Base-by-base conservation (phyloP, 768 basidiomycete species). In the Polyporus arcularius region DNA sequence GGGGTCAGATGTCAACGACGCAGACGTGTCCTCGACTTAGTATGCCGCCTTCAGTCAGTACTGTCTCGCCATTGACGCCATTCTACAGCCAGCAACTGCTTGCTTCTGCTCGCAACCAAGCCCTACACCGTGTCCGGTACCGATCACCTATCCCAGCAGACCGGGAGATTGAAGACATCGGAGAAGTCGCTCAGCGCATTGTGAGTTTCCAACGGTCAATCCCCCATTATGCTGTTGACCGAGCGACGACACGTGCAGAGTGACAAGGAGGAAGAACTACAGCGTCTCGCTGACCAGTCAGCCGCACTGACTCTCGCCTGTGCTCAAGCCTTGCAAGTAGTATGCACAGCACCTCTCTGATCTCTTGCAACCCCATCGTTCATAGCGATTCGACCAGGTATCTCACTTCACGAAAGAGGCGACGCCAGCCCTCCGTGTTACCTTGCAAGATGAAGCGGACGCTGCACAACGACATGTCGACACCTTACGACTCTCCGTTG, bases 391-490 rank as follows among this genome's bases (percentile, higher is more conserved):
- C 18, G 31, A 12, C 4, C n/a, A 53, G 62, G 55, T 49, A 49
- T 6, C 42, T 4, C 42, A 47, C 7, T 51, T 64, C 41, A 28
- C 26, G 3, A 39, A 57, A 4, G 35, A 56, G 12, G 60, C 65
- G 3, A 40, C 28, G 4, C 62, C 65, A 3, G 53, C 48, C n/a
- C 52, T 67, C 1, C 35, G 38, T 6, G 55, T 30, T 0, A 46
- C 45, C 2, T 48, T 67, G 4, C 28, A 53, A 15, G 43, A 50
- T n/a, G 60, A 64, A 49, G 39, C 48, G 16, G 10, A 39, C 10
- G 51, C 32, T 6, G 42, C 54, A 4, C 55, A 62, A 16, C 60
- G 65, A 1, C 58, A 67, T 30, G 51, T 64, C 46, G 65, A 64
- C 45, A 38, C 45, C 26, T 40, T 64, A 2, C 62, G 65, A 8